Conservation (phyloP, 495 filamentous ascomycete genomes). For the Xylaria longipes region DNA sequence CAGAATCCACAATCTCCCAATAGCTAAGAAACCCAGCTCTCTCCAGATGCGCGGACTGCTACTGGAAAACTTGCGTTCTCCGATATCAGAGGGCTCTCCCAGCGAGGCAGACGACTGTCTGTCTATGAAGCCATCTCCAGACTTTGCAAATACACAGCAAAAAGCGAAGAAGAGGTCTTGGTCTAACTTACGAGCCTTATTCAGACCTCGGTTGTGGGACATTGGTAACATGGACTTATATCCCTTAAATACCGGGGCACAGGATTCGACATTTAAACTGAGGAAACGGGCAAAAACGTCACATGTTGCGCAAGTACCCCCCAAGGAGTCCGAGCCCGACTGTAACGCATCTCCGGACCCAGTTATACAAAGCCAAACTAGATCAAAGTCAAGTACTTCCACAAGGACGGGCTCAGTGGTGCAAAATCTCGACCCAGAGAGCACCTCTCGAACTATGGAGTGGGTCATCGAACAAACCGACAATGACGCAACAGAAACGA, state of each 20-base stretch:
- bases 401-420: background rate
- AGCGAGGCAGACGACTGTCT: constrained; percentile 1
- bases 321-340: background rate
- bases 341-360: background rate
- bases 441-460: background rate
- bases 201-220: constrained; percentile 14
- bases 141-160: background rate
- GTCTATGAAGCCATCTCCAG: background rate
- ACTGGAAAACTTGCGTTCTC: background rate
- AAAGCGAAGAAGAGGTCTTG: constrained; percentile 23
- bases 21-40: constrained; percentile 25
- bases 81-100: background rate
- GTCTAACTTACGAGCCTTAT: constrained; percentile 22
- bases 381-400: background rate
- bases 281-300: constrained; percentile 14
- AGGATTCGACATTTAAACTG: constrained; percentile 11
- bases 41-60: constrained; percentile 20
- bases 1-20: constrained; percentile 22
- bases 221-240: constrained; percentile 13
- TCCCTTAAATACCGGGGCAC: background rate
- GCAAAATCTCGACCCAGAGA: constrained; percentile 1
- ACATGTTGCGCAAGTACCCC: background rate
- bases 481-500: background rate
- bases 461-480: constrained; percentile 6
- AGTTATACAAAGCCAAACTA: background rate